A percentile compares a stretch with the other conserved stretches of the same genome.
These are phyloP conservation scores for Leishmania arabica DNA, from an alignment of 208 protist species.

Conservation along the genomic window DNA sequence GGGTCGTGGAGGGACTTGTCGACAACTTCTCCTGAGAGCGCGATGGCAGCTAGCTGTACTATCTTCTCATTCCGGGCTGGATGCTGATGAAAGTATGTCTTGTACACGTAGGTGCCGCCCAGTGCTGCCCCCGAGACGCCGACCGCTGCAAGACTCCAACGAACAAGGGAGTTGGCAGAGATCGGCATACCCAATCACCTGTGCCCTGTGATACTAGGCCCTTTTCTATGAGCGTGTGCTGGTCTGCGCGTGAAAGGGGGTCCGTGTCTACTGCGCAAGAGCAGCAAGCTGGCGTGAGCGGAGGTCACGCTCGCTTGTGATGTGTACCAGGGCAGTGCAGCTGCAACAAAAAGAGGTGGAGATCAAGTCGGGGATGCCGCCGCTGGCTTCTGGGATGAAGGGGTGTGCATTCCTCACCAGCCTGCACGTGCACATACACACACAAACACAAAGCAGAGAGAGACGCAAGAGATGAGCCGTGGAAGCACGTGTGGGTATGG, in stretches of 20 bases:
- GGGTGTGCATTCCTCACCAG: neutral
- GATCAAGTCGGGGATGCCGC: neutral
- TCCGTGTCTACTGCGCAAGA: neutral
- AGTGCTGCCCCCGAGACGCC: constrained; percentile 52
- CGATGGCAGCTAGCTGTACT: constrained; percentile 69
- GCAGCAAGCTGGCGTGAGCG: neutral
- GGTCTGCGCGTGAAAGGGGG: neutral
- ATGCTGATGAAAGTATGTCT: constrained; percentile 21
- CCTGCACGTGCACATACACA: neutral
- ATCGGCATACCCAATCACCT: constrained; percentile 12
- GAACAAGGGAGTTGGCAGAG: constrained; percentile 37
- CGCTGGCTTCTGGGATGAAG: neutral
- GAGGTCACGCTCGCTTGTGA: no score
- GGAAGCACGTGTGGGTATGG: neutral
- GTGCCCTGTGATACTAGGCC: neutral
- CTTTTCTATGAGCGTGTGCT: neutral
- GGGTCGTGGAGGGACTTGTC: constrained; percentile 48
- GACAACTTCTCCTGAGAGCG: constrained; percentile 76
- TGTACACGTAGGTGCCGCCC: constrained; percentile 48
- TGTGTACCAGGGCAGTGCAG: neutral
- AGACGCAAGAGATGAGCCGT: neutral
- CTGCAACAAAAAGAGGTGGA: neutral
- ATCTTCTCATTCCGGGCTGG: constrained; percentile 56
- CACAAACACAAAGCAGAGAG: neutral
- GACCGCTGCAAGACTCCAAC: constrained; percentile 39